These are phyloP conservation scores for Tetrahymena borealis DNA, from an alignment of 73 alveolate genomes.

Conservation along the genomic window DNA sequence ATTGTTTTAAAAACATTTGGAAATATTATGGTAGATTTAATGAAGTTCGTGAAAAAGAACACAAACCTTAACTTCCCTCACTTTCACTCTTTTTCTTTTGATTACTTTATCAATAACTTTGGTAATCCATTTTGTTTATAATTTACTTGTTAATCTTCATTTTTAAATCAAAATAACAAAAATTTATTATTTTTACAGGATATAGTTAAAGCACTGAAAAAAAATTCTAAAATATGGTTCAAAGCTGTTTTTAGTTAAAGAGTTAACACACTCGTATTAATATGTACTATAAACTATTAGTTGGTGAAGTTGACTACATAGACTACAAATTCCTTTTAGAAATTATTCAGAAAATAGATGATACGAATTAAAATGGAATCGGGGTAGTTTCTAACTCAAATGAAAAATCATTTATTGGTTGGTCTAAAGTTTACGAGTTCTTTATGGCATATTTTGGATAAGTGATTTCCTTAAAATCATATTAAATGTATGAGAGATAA, in stretches of 20 bases:
- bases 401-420: neutral
- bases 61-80: neutral
- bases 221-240: neutral
- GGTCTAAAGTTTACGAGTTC: neutral
- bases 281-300: neutral
- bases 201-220: neutral
- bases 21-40: neutral
- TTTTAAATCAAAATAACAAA: no score
- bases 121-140: neutral
- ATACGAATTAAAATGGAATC: neutral
- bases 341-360: neutral
- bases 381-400: neutral
- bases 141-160: no score
- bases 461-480: neutral
- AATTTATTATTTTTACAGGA: neutral
- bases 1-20: neutral
- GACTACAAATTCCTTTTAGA: neutral
- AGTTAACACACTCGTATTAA: neutral
- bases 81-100: neutral
- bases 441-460: neutral
- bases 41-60: neutral
- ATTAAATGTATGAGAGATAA: neutral
- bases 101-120: neutral
- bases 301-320: neutral
- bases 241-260: neutral